Percentiles rank a stretch among this genome's conserved stretches.
Evolutionary conservation across 805 yeast genomes (phyloP).

Genomic region (Candida xiaguanensis): DNA sequence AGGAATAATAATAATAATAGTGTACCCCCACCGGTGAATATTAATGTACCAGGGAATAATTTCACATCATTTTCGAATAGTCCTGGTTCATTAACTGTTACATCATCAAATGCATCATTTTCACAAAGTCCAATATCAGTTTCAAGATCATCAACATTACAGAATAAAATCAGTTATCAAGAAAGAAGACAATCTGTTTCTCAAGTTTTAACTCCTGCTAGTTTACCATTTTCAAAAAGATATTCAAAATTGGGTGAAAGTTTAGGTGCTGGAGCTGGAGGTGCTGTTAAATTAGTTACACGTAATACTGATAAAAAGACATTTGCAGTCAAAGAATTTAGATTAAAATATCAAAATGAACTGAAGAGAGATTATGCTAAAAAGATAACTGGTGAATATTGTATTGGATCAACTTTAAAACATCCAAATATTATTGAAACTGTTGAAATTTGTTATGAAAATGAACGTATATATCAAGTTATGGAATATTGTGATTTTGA

Average conservation of each 20-base stretch:
- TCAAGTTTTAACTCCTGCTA: conserved; percentile 20
- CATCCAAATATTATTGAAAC: conserved; percentile 82
- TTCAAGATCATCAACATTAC: conserved; percentile 29
- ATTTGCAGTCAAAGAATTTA: conserved; percentile 81
- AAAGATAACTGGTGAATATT: conserved; percentile 84
- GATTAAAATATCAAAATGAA: conserved; percentile 69
- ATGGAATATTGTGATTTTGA: conserved; percentile 93
- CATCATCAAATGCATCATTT: conserved; percentile 32
- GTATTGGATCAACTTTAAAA: conserved; percentile 77
- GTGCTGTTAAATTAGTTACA: conserved; percentile 69
- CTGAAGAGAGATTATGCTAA: conserved; percentile 74
- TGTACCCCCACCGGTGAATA: conserved; percentile 4
- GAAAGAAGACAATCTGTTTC: conserved; percentile 38
- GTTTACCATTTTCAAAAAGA: conserved; percentile 40
- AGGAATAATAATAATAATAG: conserved; percentile 8
- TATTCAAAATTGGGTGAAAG: conserved; percentile 74
- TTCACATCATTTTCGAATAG: conserved; percentile 1
- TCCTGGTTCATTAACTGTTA: conserved; percentile 19
- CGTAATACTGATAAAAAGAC: conserved; percentile 67
- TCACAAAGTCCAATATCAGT: conserved; percentile 33
- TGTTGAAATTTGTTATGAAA: conserved; percentile 69
- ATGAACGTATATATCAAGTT: conserved; percentile 72
- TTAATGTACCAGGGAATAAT: conserved; percentile 1
- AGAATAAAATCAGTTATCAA: conserved; percentile 25
- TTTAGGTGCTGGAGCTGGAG: conserved; percentile 86